These are phyloP conservation scores for Tuber aestivum DNA, from an alignment of 495 filamentous ascomycete species.

Conservation along the genomic window DNA sequence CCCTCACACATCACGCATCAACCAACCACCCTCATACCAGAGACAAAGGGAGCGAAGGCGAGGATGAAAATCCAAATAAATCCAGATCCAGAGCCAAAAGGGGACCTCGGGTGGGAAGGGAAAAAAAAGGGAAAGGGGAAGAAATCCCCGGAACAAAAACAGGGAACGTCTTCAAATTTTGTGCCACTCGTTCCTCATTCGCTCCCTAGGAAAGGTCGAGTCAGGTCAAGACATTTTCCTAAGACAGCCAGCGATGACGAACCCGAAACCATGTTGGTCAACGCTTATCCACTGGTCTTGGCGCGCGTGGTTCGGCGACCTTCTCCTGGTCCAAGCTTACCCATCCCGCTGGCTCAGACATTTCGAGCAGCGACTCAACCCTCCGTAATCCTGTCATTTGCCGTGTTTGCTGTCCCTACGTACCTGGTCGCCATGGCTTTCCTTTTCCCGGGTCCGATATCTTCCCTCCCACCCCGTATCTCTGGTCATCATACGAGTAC, in stretches of 20 bases:
- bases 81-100: too few species aligned
- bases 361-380: background rate
- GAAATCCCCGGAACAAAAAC: background rate
- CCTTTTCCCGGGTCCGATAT: background rate
- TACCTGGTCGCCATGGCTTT: background rate
- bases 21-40: background rate
- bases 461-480: conserved; percentile 1
- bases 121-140: background rate
- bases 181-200: background rate
- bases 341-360: conserved; percentile 6
- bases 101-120: background rate
- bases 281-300: background rate
- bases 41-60: too few species aligned
- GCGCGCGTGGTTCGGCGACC: conserved; percentile 30
- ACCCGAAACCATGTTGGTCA: conserved; percentile 4
- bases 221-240: background rate
- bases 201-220: background rate
- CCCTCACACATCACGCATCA: background rate
- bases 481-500: background rate
- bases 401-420: background rate
- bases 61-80: too few species aligned
- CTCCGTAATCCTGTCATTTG: conserved; percentile 7
- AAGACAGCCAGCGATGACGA: background rate
- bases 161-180: background rate
- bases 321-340: conserved; percentile 33